phyloP scores from a whole-genome alignment of 805 yeast genomes.

The Candida ortonii region DNA sequence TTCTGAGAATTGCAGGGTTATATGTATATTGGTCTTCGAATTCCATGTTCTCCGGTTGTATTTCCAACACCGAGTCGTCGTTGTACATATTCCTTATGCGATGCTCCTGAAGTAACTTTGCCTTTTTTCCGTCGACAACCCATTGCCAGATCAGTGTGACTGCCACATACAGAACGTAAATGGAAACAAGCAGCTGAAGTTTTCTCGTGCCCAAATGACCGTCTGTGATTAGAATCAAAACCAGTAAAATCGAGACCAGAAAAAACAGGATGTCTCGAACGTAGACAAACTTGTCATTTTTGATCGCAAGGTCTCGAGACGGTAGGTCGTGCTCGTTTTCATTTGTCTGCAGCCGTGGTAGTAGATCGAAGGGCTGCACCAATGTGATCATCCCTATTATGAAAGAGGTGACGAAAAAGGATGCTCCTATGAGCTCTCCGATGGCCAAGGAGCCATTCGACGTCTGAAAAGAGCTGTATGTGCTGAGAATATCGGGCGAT shows the following conservation, averaged over 20 bases:
- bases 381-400: conserved; percentile 79
- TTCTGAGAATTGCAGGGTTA: conserved; percentile 29
- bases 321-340: conserved; percentile 9
- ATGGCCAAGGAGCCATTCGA: conserved; percentile 74
- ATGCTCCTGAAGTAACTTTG: conserved; percentile 18
- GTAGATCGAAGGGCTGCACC: conserved; percentile 58
- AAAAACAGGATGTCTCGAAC: conserved; percentile 65
- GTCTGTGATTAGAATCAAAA: conserved; percentile 48
- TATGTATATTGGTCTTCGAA: conserved; percentile 30
- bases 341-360: conserved; percentile 13
- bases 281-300: conserved; percentile 43
- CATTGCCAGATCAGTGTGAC: conserved; percentile 45
- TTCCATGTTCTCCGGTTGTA: conserved; percentile 25
- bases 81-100: conserved; percentile 30
- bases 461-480: conserved; percentile 73
- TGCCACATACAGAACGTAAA: conserved; percentile 62
- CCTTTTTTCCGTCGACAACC: conserved; percentile 19
- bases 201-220: conserved; percentile 52
- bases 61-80: conserved; percentile 20
- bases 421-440: conserved; percentile 90
- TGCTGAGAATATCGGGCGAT: conserved; percentile 83
- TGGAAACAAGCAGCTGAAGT: conserved; percentile 51
- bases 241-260: conserved; percentile 44
- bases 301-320: too few relatives aligned
- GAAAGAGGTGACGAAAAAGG: conserved; percentile 74